Percentiles rank a stretch among this genome's conserved stretches.
phyloP scores from a whole-genome alignment of 176 grass and related monocot genomes.

The Paspalum notatum region DNA sequence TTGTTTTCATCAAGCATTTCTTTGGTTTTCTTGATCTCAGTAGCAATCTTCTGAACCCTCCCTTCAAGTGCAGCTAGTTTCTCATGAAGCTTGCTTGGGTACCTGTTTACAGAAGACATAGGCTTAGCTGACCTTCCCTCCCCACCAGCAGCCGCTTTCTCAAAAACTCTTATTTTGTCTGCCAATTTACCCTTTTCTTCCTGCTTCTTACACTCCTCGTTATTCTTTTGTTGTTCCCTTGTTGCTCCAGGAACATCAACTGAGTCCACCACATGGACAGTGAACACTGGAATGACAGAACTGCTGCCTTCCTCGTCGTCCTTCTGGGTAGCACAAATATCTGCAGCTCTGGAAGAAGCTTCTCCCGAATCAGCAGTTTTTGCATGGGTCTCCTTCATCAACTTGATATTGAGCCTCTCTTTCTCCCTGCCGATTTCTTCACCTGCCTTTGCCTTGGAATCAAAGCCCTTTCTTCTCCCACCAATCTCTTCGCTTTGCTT shows the following conservation, averaged over 20 bases:
- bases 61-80: constrained; percentile 82
- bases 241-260: constrained; percentile 31
- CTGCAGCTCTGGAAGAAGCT: constrained; percentile 5
- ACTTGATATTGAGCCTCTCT: constrained; percentile 25
- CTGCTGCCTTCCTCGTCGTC: constrained; percentile 32
- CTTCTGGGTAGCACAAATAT: constrained; percentile 27
- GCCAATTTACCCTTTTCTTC: constrained; percentile 56
- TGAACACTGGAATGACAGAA: constrained; percentile 63
- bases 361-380: constrained; percentile 21
- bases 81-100: constrained; percentile 86
- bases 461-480: constrained; percentile 18
- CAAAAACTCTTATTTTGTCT: constrained; percentile 81
- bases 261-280: constrained; percentile 54
- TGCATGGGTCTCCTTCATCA: constrained; percentile 18
- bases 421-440: constrained; percentile 45
- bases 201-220: constrained; percentile 31
- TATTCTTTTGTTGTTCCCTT: constrained; percentile 27
- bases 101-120: constrained; percentile 45
- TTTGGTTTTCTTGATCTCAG: constrained; percentile 91
- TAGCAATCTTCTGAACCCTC: constrained; percentile 94
- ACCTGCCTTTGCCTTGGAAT: constrained; percentile 16
- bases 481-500: constrained; percentile 35
- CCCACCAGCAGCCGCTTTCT: constrained; percentile 45
- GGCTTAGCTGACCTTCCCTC: constrained; percentile 41
- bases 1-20: constrained; percentile 88